These are phyloP conservation scores for Fragaria iinumae DNA, from an alignment of 306 rosid species.

Conservation along the genomic window DNA sequence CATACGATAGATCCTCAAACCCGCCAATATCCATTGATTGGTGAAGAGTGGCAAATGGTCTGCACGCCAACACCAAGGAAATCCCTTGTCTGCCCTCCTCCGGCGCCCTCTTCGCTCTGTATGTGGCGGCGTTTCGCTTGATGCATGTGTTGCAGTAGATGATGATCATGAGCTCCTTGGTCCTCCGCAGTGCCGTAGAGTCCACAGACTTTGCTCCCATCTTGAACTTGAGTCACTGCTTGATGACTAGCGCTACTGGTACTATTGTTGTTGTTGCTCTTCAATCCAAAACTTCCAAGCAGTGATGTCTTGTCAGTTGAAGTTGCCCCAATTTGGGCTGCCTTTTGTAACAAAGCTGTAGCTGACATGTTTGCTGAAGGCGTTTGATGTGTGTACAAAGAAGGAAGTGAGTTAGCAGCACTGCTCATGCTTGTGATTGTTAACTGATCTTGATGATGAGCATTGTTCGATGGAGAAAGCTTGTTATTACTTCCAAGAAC, in stretches of 20 bases:
- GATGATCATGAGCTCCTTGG: constrained; percentile 30
- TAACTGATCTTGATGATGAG: constrained; percentile 28
- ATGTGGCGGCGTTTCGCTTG: constrained; percentile 64
- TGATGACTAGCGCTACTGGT: neutral
- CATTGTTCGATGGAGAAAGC: constrained; percentile 29
- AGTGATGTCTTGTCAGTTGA: constrained; percentile 53
- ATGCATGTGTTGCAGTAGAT: constrained; percentile 38
- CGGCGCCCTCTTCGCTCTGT: constrained; percentile 38
- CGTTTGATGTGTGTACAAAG: constrained; percentile 51
- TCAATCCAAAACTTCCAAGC: constrained; percentile 58
- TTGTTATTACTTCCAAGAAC: constrained; percentile 51
- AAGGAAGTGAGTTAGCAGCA: constrained; percentile 38
- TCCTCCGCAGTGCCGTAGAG: constrained; percentile 50
- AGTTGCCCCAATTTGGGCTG: constrained; percentile 73
- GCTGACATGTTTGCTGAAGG: constrained; percentile 73
- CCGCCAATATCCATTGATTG: constrained; percentile 63
- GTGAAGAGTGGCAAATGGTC: constrained; percentile 62
- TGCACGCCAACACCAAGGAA: constrained; percentile 86
- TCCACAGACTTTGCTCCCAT: constrained; percentile 45
- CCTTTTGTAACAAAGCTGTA: constrained; percentile 83
- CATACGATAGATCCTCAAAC: constrained; percentile 32
- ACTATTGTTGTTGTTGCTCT: constrained; percentile 27
- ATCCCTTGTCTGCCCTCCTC: constrained; percentile 77
- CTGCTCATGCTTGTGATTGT: constrained; percentile 21
- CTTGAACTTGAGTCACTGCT: constrained; percentile 30